Conservation (phyloP, 306 rosid genomes). For the Cucurbita pepo region DNA sequence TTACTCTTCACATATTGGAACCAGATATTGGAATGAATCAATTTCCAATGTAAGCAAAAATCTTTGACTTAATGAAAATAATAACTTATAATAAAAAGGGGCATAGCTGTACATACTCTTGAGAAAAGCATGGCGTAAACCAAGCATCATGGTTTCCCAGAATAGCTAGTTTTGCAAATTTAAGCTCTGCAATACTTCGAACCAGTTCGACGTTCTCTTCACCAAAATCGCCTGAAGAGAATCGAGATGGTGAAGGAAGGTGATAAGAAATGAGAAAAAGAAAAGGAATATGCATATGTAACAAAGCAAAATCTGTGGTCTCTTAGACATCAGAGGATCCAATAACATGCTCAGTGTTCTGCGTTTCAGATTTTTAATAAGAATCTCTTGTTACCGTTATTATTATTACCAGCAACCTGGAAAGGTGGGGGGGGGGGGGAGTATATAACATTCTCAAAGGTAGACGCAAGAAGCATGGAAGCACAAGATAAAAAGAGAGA, state of each 20-base stretch:
- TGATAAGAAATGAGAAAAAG: neutral
- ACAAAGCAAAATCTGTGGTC: neutral
- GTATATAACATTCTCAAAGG: conserved; percentile 2
- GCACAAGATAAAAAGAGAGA: conserved; percentile 10
- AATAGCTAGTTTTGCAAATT: conserved; percentile 65
- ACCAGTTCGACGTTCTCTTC: conserved; percentile 82
- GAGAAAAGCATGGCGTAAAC: conserved; percentile 60
- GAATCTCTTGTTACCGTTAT: neutral
- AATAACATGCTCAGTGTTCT: neutral
- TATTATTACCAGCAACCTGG: conserved; percentile 7
- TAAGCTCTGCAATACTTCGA: conserved; percentile 48
- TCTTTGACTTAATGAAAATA: neutral
- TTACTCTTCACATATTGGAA: neutral
- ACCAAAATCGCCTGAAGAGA: conserved; percentile 74
- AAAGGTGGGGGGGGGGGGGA: conserved; percentile 1
- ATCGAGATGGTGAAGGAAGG: neutral
- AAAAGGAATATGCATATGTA: neutral
- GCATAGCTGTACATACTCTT: conserved; percentile 35
- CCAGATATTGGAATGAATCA: neutral
- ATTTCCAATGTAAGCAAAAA: neutral
- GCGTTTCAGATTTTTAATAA: neutral
- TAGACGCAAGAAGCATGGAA: conserved; percentile 1
- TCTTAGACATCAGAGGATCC: neutral
- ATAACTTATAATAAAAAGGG: neutral
- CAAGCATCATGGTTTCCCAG: conserved; percentile 93